These are phyloP conservation scores for Diversispora eburnea DNA, from an alignment of 192 early-diverging fungal species.

Conservation along the genomic window DNA sequence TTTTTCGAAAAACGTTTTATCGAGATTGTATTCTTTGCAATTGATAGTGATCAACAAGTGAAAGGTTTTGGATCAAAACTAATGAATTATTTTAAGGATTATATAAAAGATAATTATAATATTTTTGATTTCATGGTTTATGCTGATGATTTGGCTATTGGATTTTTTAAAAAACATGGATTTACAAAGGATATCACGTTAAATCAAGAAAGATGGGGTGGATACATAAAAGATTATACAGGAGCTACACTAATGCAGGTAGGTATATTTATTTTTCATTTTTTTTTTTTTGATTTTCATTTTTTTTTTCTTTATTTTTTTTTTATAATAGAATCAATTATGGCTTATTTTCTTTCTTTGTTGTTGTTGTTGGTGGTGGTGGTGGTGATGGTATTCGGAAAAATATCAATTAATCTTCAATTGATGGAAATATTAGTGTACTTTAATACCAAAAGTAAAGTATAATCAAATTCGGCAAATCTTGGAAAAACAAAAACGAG, in stretches of 20 bases:
- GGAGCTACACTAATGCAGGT: slow-evolving; percentile 96
- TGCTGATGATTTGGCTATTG: slow-evolving; percentile 98
- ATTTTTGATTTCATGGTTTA: slow-evolving; percentile 93
- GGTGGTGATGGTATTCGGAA: neutral
- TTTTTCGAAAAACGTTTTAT: slow-evolving; percentile 88
- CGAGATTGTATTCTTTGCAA: slow-evolving; percentile 99
- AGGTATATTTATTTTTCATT: neutral
- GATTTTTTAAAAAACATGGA: slow-evolving; percentile 99
- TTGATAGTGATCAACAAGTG: slow-evolving; percentile 86
- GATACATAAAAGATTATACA: slow-evolving; percentile 99
- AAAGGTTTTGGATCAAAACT: slow-evolving; percentile 96
- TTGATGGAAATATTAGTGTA: slow-evolving; percentile 60
- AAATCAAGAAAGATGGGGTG: slow-evolving; percentile 90
- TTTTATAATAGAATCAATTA: neutral
- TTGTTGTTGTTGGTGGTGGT: no score
- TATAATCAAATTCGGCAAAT: slow-evolving; percentile 74
- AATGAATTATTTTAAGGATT: slow-evolving; percentile 96
- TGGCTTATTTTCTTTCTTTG: neutral
- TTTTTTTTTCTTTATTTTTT: slow-evolving; percentile 30
- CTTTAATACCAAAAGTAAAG: slow-evolving; percentile 84
- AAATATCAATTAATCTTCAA: neutral
- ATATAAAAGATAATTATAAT: slow-evolving; percentile 69
- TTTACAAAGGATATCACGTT: slow-evolving; percentile 97
- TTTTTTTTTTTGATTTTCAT: neutral
- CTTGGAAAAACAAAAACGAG: slow-evolving; percentile 71